Evolutionary conservation across 345 rosid species (phyloP), one percentile per base, ranked within the genome.

Genomic region (Syzygium jambos): DNA sequence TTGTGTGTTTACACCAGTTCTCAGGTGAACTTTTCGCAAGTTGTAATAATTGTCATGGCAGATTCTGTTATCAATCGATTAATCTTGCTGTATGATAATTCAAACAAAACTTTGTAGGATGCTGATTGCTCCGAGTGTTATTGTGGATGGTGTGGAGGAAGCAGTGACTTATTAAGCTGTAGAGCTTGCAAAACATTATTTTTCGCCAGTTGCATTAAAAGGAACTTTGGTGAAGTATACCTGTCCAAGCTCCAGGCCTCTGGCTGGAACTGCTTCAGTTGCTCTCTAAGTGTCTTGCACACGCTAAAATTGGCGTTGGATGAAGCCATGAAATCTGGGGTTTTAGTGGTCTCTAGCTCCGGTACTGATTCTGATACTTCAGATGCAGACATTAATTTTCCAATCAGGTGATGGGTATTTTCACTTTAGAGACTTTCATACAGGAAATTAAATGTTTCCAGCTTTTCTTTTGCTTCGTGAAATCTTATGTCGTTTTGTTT

Each of bases 91-190:
- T 73, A 13, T 87, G 80, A 61, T 84, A 63, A 57, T 27, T 23
- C 25, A 52, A 25, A 43, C 9, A 65, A 86, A 84, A 91, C 87
- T 68, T 87, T 87, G 91, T 94, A 98, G 99, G 95, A 93, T 89
- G 85, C 91, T 84, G 94, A 94, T 85, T 92, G 96, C 90, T 89
- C 88, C 41, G 99, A 92, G 89, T 90, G 95, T 89, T 93, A 93
- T 88, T 98, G 99, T 92, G 95, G 94, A 85, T 98, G 99, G 99
- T 98, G 99, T 86, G 99, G 98, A 80, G 93, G 84, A 87, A 89
- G 89, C 87, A 87, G 85, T 89, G 96, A 96, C 90, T 92, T 98
- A 61, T 87, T 96, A 80, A 93, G 93, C 87, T 98, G 99, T 89
- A 93, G 92, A 85, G 95, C 98, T 49, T 98, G 99, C 89, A 93